Conservation (phyloP, 2,329 filamentous ascomycete genomes). For the Cadophora sp. region DNA sequence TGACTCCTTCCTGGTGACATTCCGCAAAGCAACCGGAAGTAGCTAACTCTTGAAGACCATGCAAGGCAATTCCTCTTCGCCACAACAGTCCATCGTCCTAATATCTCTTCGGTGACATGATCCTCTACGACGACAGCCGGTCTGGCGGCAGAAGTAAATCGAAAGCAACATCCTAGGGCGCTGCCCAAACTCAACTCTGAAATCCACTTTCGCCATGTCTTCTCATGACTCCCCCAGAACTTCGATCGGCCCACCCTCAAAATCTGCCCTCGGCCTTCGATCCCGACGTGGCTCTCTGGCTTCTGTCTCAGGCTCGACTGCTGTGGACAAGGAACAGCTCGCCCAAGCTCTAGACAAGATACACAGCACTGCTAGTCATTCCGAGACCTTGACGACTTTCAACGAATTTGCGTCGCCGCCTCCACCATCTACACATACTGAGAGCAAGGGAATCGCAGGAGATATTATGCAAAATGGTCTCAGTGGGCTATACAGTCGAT, state of each 20-base stretch:
- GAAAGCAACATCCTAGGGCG: background rate
- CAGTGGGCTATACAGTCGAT: conserved; percentile 85
- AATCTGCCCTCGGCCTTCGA: conserved; percentile 36
- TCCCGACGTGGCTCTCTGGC: conserved; percentile 54
- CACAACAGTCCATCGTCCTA: background rate
- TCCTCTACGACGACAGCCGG: conserved; percentile 30
- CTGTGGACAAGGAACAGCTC: conserved; percentile 75
- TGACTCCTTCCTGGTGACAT: background rate
- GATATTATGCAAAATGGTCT: conserved; percentile 85
- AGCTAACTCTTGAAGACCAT: conserved; percentile 14
- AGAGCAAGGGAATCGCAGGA: conserved; percentile 73
- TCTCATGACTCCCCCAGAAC: conserved; percentile 40
- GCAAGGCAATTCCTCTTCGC: background rate
- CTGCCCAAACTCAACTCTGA: background rate
- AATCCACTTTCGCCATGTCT: conserved; percentile 38
- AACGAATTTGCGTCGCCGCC: conserved; percentile 86
- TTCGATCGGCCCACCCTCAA: conserved; percentile 31
- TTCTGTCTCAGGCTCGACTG: conserved; percentile 56
- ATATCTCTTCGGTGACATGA: conserved; percentile 36
- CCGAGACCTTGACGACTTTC: conserved; percentile 86
- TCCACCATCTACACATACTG: conserved; percentile 60
- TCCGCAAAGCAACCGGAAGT: background rate
- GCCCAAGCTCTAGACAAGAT: conserved; percentile 84
- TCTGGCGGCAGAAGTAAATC: conserved; percentile 30
- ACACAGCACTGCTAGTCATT: conserved; percentile 86